These are phyloP conservation scores for Russula griseocarnosa DNA, from an alignment of 768 basidiomycete species.

Conservation along the genomic window DNA sequence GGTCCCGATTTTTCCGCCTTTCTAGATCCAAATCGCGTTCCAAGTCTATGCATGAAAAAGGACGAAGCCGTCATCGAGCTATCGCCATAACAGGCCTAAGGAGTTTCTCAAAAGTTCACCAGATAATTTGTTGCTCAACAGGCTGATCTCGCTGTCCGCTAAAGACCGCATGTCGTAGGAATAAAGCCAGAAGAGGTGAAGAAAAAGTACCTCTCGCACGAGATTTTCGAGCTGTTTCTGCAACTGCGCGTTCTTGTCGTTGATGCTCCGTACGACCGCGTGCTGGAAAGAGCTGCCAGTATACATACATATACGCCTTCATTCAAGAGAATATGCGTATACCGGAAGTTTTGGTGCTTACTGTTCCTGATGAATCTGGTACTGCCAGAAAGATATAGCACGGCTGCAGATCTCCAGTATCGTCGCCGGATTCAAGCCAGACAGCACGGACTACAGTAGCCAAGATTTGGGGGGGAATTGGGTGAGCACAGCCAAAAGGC, in stretches of 20 bases:
- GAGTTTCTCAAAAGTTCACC: conserved; percentile 40
- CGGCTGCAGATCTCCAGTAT: conserved; percentile 81
- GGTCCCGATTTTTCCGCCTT: conserved; percentile 64
- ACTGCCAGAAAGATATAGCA: conserved; percentile 91
- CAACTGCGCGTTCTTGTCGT: conserved; percentile 75
- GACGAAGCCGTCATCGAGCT: conserved; percentile 38
- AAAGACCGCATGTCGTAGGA: background rate
- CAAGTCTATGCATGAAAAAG: conserved; percentile 51
- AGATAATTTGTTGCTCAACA: conserved; percentile 64
- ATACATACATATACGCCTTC: background rate
- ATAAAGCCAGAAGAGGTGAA: background rate
- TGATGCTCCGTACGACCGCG: conserved; percentile 73
- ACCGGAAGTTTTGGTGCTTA: conserved; percentile 31
- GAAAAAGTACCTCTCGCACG: conserved; percentile 60
- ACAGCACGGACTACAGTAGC: conserved; percentile 66
- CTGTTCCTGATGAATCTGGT: conserved; percentile 86
- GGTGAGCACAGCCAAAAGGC: conserved; percentile 25
- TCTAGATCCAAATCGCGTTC: conserved; percentile 80
- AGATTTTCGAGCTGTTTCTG: conserved; percentile 86
- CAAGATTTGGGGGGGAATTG: background rate
- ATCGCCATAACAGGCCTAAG: background rate
- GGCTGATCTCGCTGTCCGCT: conserved; percentile 76
- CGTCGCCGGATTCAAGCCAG: conserved; percentile 68
- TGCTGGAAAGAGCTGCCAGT: conserved; percentile 69
- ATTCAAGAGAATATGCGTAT: background rate